These are phyloP conservation scores for Populus tomentosa DNA, from an alignment of 441 rosid species.

Conservation along the genomic window DNA sequence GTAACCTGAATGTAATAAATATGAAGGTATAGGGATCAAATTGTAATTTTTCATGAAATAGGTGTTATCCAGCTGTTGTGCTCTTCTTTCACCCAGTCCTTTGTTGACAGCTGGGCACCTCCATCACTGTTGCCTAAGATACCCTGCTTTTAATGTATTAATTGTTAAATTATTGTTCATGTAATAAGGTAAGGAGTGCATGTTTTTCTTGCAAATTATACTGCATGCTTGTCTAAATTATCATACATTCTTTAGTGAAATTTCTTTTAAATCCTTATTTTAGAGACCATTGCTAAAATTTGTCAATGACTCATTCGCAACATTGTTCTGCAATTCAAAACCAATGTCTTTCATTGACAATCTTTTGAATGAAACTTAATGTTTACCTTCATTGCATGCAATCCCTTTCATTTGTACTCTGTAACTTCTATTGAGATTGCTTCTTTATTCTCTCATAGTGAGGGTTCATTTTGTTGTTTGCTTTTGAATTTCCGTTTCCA, in stretches of 20 bases:
- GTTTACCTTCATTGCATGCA: background rate
- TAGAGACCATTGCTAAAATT: background rate
- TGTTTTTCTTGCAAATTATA: background rate
- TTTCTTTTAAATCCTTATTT: background rate
- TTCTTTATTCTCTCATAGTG: background rate
- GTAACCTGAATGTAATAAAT: background rate
- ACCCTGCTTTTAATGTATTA: background rate
- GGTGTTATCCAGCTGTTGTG: background rate
- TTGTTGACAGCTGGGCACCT: background rate
- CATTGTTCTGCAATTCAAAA: background rate
- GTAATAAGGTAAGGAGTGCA: background rate
- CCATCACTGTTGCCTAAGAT: background rate
- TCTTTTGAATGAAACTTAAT: background rate
- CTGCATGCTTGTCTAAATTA: background rate
- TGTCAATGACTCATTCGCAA: background rate
- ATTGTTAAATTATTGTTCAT: background rate
- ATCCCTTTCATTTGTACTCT: background rate
- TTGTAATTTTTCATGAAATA: background rate
- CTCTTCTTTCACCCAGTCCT: background rate
- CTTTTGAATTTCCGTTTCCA: slow-evolving; percentile 22
- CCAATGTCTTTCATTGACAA: background rate
- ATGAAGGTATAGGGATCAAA: background rate
- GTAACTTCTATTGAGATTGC: background rate
- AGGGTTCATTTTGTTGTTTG: slow-evolving; percentile 7
- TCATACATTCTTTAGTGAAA: background rate